Conservation (phyloP, 257 asterid genomes). For the Capsicum pubescens region DNA sequence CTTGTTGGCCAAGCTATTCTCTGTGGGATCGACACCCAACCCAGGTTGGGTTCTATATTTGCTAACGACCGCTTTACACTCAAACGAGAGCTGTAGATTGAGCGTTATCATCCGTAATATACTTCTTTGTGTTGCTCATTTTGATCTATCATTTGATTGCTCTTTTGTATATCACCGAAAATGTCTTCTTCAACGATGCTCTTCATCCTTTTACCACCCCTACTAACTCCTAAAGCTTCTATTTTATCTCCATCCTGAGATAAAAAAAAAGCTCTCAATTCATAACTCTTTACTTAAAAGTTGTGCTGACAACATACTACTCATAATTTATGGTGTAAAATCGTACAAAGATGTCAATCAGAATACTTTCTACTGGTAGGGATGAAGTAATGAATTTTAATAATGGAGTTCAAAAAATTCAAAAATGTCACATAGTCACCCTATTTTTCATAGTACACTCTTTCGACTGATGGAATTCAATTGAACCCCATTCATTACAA, state of each 20-base stretch:
- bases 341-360: neutral
- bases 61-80: too few species aligned
- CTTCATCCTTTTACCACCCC: slow-evolving; percentile 34
- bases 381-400: neutral
- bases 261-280: slow-evolving; percentile 37
- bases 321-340: neutral
- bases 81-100: too few species aligned
- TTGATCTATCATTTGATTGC: slow-evolving; percentile 33
- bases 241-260: slow-evolving; percentile 48
- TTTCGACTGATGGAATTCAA: neutral
- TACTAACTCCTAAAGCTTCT: slow-evolving; percentile 34
- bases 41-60: too few species aligned
- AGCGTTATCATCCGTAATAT: slow-evolving; percentile 40
- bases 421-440: neutral
- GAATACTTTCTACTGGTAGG: neutral
- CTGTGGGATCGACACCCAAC: too few species aligned
- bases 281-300: neutral
- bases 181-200: slow-evolving; percentile 39
- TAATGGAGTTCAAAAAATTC: neutral
- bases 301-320: neutral
- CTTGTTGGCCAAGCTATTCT: too few species aligned
- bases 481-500: neutral
- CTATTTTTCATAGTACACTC: too few species aligned
- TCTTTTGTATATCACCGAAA: slow-evolving; percentile 35
- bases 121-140: slow-evolving; percentile 34